Base-by-base conservation (phyloP, 1,139 yeast species). In the Sugiyamaella neomexicana region DNA sequence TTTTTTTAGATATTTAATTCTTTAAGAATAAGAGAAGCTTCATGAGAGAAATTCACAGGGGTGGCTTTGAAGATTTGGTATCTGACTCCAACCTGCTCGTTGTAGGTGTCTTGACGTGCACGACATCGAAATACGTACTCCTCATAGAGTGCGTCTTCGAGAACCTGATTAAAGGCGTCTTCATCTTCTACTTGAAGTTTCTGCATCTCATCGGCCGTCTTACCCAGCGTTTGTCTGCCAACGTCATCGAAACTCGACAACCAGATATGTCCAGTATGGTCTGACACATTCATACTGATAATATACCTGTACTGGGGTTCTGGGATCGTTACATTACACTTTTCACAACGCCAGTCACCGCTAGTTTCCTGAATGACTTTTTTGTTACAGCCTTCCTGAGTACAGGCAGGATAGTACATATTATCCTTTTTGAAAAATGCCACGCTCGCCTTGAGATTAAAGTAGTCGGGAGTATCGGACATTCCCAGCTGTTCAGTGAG, bases 391-490 rank as follows among this genome's bases (percentile, higher is more conserved):
- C 80, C 81, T 45, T 79, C 82, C 12, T 62, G 54, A 54, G 81
- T 77, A 73, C 99, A 95, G n/a, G 98, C 95, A 10, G 98, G 96
- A 68, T 93, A 93, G 53, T 89, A 82, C 69, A 90, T 82, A 61
- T 80, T 85, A 58, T 87, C 95, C 16, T 86, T 81, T 70, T 83
- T 85, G 56, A 89, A 75, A 65, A 78, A 86, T 54, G 83, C 80
- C 45, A 91, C 77, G 3, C 89, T 80, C 0, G 91, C 97, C 67
- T 86, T 88, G 48, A 86, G 69, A 36, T 79, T 75, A 72, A 89
- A 89, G 68, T 77, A 90, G 65, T 90, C 97, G 9, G 95, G 86
- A 60, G 81, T 83, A 12, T 70, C 73, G 53, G 81, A 80, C 67
- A 77, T 73, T 16, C 97, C 97, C 55, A 87, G 74, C 61, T 85